Base-by-base conservation (phyloP, 306 rosid genomes). In the Mimosa bimucronata region DNA sequence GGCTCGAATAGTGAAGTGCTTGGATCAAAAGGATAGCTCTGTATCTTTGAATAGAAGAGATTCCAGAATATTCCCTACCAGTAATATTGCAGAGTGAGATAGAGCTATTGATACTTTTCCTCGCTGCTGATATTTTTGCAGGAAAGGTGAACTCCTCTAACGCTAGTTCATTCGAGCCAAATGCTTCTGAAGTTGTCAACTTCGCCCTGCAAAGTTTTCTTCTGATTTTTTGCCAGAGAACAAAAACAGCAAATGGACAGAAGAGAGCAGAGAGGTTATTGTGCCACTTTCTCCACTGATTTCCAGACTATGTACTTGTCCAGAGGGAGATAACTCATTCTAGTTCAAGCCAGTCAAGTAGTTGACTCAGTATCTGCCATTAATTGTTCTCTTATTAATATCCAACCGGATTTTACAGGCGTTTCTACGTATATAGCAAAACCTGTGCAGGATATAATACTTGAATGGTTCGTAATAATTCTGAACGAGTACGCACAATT, bases 111-210 rank as follows among this genome's bases (percentile, higher is more conserved):
- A 11, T 37, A 37, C 40, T 13, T 45, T 45, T 4, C 50, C 50
- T 45, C 50, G 16, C 50, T 45, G 50, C 18, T 45, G 50, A 45
- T 45, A 13, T 13, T 48, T 90, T 85, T 76, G 84, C 88, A 78
- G 94, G 88, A 84, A 89, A 94, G 70, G 97, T 90, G 83, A 86
- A 88, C 75, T 90, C 92, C 87, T 94, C 88, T 64, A 86, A 64
- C 72, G 83, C 28, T 65, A 80, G 85, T 76, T 90, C 91, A 64
- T 84, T 81, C 12, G 76, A 70, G 62, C 81, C 73, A 62, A 31
- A 66, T 25, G 38, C 28, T 31, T 29, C 85, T 11, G 86, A 71
- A 67, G 15, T 37, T 78, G 83, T 66, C 18, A 71, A 67, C 64
- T 81, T 65, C 38, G n/a, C 61, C 88, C 97, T 94, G 94, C 91